Conservation (phyloP, 495 filamentous ascomycete species). For the Elasticomyces elasticus region DNA sequence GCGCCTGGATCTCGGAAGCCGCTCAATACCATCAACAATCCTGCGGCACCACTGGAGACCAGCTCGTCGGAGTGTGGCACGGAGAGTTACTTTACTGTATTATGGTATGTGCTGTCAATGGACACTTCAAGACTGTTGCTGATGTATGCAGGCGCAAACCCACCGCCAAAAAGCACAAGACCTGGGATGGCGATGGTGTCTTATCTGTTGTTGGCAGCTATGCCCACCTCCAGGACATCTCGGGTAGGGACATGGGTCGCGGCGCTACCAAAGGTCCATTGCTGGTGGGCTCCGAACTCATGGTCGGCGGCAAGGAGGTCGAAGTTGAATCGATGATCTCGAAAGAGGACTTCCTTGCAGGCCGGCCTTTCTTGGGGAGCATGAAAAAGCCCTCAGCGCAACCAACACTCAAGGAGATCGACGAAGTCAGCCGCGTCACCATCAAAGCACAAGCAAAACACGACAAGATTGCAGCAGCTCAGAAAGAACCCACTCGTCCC, state of each 20-base stretch:
- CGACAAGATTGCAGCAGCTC: conserved; percentile 13
- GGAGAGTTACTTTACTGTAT: conserved; percentile 55
- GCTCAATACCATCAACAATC: conserved; percentile 35
- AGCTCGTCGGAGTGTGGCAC: conserved; percentile 7
- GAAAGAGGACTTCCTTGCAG: conserved; percentile 54
- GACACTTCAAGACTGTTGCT: background rate
- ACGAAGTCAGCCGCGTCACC: conserved; percentile 6
- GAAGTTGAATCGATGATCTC: conserved; percentile 59
- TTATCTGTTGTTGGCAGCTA: conserved; percentile 48
- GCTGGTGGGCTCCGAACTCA: conserved; percentile 52
- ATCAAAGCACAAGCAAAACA: conserved; percentile 20
- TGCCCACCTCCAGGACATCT: conserved; percentile 53
- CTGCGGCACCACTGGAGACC: conserved; percentile 11
- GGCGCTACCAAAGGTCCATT: conserved; percentile 45
- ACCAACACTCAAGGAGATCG: conserved; percentile 10
- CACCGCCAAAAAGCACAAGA: conserved; percentile 73
- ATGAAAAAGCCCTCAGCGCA: conserved; percentile 19
- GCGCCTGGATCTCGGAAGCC: conserved; percentile 32
- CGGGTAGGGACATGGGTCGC: conserved; percentile 59
- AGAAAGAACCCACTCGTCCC: conserved; percentile 20
- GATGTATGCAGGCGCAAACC: conserved; percentile 52
- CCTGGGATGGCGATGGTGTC: conserved; percentile 77
- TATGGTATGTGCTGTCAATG: conserved; percentile 43
- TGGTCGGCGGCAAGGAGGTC: conserved; percentile 61
- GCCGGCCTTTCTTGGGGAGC: conserved; percentile 39